These are phyloP conservation scores for Lycium ferocissimum DNA, from an alignment of 257 asterid genomes.

Conservation along the genomic window DNA sequence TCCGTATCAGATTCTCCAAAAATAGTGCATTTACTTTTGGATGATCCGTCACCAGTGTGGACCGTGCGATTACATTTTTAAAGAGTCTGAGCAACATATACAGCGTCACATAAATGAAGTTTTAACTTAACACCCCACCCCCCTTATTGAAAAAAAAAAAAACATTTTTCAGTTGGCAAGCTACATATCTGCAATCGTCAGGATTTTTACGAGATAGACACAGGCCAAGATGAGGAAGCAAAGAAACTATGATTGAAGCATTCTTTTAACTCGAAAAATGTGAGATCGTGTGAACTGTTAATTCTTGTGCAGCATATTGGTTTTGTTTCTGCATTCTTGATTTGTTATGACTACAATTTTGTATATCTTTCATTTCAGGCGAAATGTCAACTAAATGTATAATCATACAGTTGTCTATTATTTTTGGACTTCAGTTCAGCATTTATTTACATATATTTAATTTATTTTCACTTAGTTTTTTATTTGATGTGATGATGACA, in stretches of 20 bases:
- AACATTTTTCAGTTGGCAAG: slow-evolving; percentile 63
- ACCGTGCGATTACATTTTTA: not conserved
- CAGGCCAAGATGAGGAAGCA: slow-evolving; percentile 9
- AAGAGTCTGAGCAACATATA: not conserved
- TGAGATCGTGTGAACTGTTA: not conserved
- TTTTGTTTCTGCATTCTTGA: slow-evolving; percentile 15
- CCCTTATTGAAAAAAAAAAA: not conserved
- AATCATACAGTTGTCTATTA: not conserved
- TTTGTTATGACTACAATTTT: not conserved
- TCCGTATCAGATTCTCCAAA: not conserved
- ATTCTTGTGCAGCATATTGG: slow-evolving; percentile 20
- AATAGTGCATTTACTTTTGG: not conserved
- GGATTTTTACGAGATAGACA: slow-evolving; percentile 55
- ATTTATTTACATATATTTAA: no score
- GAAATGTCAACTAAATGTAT: slow-evolving; percentile 18
- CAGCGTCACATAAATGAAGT: not conserved
- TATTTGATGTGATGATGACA: no score
- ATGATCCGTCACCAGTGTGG: no score
- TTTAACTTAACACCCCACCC: slow-evolving; percentile 20
- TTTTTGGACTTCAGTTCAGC: not conserved
- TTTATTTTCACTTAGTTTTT: no score
- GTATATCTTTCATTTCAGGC: not conserved
- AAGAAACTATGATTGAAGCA: not conserved
- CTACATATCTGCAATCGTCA: slow-evolving; percentile 63
- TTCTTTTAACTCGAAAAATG: not conserved